Base-by-base conservation (phyloP, 2,329 filamentous ascomycete species). In the Exophiala sp. region DNA sequence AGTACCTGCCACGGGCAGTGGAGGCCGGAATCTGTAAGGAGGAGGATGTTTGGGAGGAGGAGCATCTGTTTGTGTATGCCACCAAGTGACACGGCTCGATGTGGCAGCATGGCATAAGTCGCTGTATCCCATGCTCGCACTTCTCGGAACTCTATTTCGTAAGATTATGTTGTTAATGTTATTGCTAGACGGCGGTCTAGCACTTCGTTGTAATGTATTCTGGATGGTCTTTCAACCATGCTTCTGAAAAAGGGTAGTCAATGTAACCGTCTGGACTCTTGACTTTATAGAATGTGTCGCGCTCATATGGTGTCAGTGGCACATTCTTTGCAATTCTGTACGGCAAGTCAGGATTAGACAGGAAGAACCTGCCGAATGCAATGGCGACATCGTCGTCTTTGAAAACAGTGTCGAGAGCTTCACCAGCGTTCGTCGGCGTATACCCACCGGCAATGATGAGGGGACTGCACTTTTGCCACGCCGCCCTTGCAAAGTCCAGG, bases 371-470 rank as follows among this genome's bases (percentile, higher is more conserved):
- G 2, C 76, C 57, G 64, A 78, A 72, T 0, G 63, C 70, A 39
- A 77, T 56, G 14, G 69, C 40, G 11, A 67, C 56, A 39, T 71
- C 64, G 41, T 65, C 54, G 14, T 65, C 63, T 51, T 62, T 61
- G 36, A 69, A 69, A 32, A 63, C 61, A 5, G 45, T 47, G 53
- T 71, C 71, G 1, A 69, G 71, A 0, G 71, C 68, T 40, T 68
- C 66, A 35, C 68, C 63, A 1, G 77, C 75, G 12, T 65, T 67
- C 1, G 71, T 71, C 0, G 69, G 58, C 29, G 66, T 69, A 62
- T 73, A 79, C 1, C 75, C 77, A 43, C 78, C 77, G 1, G 75
- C 75, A n/a, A 82, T 61, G 3, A 84, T 59, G 29, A 84, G 12
- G 39, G 38, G 29, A 29, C 24, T 29, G 7, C 5, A 29, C 2